Percentiles rank a stretch among this genome's conserved stretches.
These are phyloP conservation scores for Fusarium keratoplasticum DNA, from an alignment of 2,329 filamentous ascomycete species.

Conservation along the genomic window DNA sequence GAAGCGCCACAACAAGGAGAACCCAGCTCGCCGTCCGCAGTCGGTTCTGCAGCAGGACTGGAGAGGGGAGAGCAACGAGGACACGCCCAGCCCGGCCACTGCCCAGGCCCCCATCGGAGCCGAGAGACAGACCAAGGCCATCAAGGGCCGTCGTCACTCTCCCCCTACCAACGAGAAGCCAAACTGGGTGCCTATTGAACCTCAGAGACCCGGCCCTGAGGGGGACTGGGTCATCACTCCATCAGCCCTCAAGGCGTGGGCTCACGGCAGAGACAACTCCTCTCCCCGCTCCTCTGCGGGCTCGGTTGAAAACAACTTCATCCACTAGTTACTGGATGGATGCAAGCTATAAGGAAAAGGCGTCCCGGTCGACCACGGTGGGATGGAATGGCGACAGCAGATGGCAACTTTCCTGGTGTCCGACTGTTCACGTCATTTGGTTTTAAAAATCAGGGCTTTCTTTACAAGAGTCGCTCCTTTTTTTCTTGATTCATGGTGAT, in stretches of 20 bases:
- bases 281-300: constrained; percentile 22
- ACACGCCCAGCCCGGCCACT: neutral
- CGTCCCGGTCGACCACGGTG: neutral
- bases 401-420: neutral
- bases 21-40: neutral
- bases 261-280: constrained; percentile 9
- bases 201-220: constrained; percentile 46
- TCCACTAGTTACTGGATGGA: neutral
- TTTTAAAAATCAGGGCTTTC: neutral
- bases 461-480: neutral
- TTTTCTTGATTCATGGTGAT: neutral
- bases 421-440: neutral
- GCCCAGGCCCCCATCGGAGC: constrained; percentile 31
- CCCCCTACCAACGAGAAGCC: neutral
- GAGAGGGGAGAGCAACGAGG: constrained; percentile 22
- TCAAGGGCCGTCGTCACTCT: constrained; percentile 7
- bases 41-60: constrained; percentile 19
- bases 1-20: constrained; percentile 24
- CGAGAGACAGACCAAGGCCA: constrained; percentile 20
- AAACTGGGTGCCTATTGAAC: constrained; percentile 46
- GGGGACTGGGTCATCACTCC: constrained; percentile 20
- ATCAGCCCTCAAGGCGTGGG: constrained; percentile 20
- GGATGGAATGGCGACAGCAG: neutral
- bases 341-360: constrained; percentile 9
- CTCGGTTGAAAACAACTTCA: constrained; percentile 16